Evolutionary conservation across 805 yeast species (phyloP).

Genomic region (Suhomyces sp.): DNA sequence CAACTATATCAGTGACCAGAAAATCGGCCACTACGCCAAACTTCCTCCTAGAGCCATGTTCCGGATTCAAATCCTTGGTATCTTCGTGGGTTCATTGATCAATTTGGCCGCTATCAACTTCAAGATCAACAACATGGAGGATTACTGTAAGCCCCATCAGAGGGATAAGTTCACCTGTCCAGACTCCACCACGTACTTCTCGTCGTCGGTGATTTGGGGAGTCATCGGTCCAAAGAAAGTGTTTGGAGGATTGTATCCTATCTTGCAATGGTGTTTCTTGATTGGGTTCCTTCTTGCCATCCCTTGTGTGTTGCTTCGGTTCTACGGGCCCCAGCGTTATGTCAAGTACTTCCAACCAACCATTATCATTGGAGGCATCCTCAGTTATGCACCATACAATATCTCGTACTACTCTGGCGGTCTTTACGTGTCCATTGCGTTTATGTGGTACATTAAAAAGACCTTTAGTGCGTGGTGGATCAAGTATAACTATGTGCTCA

Average conservation of each 20-base stretch:
- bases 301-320: constrained; percentile 14
- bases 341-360: constrained; percentile 32
- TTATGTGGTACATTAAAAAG: constrained; percentile 27
- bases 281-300: constrained; percentile 30
- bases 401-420: constrained; percentile 27
- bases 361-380: constrained; percentile 29
- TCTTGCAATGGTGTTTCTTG: constrained; percentile 33
- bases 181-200: constrained; percentile 35
- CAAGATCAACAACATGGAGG: constrained; percentile 15
- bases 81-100: constrained; percentile 18
- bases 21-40: constrained; percentile 27
- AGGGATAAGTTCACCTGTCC: constrained; percentile 30
- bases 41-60: constrained; percentile 24
- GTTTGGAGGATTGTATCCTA: constrained; percentile 30
- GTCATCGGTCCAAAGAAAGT: constrained; percentile 38
- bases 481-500: constrained; percentile 32
- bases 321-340: constrained; percentile 15
- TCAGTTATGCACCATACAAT: constrained; percentile 31
- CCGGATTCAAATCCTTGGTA: constrained; percentile 22
- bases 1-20: constrained; percentile 36
- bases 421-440: constrained; percentile 20
- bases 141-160: constrained; percentile 17
- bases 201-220: constrained; percentile 65
- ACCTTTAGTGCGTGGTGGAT: constrained; percentile 31
- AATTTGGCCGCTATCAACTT: constrained; percentile 20